A percentile compares a stretch with the other conserved stretches of the same genome.
phyloP scores from a whole-genome alignment of 1,284 basidiomycete genomes.

The Cryptococcus wingfieldii region DNA sequence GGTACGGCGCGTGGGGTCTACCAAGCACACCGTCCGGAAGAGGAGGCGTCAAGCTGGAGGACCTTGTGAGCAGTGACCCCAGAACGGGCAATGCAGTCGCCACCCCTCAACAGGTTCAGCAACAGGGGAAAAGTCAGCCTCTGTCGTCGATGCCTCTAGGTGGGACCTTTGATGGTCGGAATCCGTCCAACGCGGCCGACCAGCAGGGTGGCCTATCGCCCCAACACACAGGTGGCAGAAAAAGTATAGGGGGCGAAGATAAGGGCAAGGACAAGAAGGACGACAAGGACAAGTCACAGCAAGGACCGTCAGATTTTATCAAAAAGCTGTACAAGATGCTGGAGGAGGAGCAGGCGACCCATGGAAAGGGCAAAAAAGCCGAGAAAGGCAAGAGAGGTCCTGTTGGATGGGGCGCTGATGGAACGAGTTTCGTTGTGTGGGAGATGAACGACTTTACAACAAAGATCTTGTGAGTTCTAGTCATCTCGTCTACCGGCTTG shows the following conservation, averaged over 20 bases:
- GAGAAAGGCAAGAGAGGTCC: slow-evolving; percentile 32
- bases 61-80: slow-evolving; percentile 13
- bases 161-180: slow-evolving; percentile 4
- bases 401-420: slow-evolving; percentile 77
- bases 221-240: background rate
- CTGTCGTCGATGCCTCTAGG: slow-evolving; percentile 4
- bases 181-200: background rate
- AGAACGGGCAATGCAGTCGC: background rate
- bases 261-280: slow-evolving; percentile 1
- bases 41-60: slow-evolving; percentile 21
- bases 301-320: slow-evolving; percentile 70
- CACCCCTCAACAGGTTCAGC: too few species aligned
- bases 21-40: background rate
- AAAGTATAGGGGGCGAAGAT: background rate
- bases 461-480: slow-evolving; percentile 61
- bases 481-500: background rate
- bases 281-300: slow-evolving; percentile 4
- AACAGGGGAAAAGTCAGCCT: background rate
- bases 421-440: slow-evolving; percentile 92
- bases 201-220: background rate
- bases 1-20: background rate
- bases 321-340: slow-evolving; percentile 84
- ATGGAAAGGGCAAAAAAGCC: slow-evolving; percentile 32
- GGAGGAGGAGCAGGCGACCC: slow-evolving; percentile 40
- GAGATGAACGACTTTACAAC: slow-evolving; percentile 98